phyloP scores from a whole-genome alignment of 306 rosid species.

The Quercus aquifolioides region DNA sequence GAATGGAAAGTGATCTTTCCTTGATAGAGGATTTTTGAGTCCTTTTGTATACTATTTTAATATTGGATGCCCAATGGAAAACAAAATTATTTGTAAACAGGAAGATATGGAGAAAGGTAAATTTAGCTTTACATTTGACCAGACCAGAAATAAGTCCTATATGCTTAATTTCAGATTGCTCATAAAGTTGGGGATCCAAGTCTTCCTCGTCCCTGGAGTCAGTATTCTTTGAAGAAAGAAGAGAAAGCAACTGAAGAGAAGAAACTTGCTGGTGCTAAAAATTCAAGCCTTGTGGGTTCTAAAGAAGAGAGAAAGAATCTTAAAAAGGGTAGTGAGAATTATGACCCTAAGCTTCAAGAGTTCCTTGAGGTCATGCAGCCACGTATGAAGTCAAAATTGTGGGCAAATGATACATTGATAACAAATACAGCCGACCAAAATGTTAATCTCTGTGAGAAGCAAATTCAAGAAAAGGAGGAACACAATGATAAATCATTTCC shows the following conservation, averaged over 20 bases:
- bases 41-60: neutral
- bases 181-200: conserved; percentile 66
- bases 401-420: conserved; percentile 70
- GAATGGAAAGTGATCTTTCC: neutral
- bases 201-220: conserved; percentile 89
- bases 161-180: conserved; percentile 49
- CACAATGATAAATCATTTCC: conserved; percentile 20
- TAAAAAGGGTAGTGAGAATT: conserved; percentile 29
- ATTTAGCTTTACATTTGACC: neutral
- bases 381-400: conserved; percentile 65
- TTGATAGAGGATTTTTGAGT: neutral
- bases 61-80: neutral
- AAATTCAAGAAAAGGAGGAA: conserved; percentile 29
- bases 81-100: neutral
- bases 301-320: conserved; percentile 25
- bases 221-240: conserved; percentile 47
- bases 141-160: neutral
- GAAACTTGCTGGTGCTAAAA: conserved; percentile 22
- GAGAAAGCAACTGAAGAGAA: conserved; percentile 27
- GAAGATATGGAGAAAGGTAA: neutral
- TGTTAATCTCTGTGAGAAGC: conserved; percentile 26
- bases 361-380: conserved; percentile 88
- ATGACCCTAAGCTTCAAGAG: conserved; percentile 64
- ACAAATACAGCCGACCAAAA: conserved; percentile 15
- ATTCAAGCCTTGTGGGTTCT: conserved; percentile 9